Evolutionary conservation across 2,329 filamentous ascomycete genomes (phyloP), one percentile per base, ranked within the genome.

Genomic region (Plenodomus biglobosus): DNA sequence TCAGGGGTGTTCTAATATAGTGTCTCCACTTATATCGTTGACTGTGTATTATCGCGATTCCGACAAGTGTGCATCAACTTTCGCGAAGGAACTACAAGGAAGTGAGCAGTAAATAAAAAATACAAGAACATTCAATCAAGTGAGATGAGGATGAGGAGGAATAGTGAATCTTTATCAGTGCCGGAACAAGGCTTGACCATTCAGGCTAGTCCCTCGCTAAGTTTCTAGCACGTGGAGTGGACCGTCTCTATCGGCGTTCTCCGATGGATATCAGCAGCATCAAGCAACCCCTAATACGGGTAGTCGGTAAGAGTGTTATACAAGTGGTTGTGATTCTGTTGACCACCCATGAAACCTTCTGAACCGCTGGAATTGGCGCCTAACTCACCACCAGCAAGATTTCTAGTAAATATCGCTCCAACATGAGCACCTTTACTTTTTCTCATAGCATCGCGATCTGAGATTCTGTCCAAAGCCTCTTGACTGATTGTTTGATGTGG

Each of bases 131-230:
- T 35, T 36, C 20, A 47, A 24, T 10, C 3, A 15, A 39, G 27
- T 38, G 18, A 40, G 45, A 32, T 10, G 13, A 32, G 11, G 27
- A 3, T 32, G 27, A 32, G 43, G 44, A 15, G 22, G 45, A 30
- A 52, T 38, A 35, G 38, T 24, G 27, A 35, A 40, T 34, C 50
- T 54, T 58, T 59, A 58, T 59, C 56, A 52, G 46, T 53, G 55
- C n/a, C n/a, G 27, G 17, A 39, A 36, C 40, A 38, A 40, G 30
- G 37, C 16, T 41, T 42, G 21, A 46, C 46, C 30, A 36, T 35
- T 39, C n/a, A 18, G 55, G 50, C 48, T 58, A 58, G 55, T 21
- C 40, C 38, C 38, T 56, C 55, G 56, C 56, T 59, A 58, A 37
- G 50, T 24, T 35, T 40, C 37, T 48, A 51, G 49, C 52, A 55